Percentiles rank a stretch among this genome's conserved stretches.
These are phyloP conservation scores for Lactifluus subvellereus DNA, from an alignment of 768 basidiomycete genomes.

Conservation along the genomic window DNA sequence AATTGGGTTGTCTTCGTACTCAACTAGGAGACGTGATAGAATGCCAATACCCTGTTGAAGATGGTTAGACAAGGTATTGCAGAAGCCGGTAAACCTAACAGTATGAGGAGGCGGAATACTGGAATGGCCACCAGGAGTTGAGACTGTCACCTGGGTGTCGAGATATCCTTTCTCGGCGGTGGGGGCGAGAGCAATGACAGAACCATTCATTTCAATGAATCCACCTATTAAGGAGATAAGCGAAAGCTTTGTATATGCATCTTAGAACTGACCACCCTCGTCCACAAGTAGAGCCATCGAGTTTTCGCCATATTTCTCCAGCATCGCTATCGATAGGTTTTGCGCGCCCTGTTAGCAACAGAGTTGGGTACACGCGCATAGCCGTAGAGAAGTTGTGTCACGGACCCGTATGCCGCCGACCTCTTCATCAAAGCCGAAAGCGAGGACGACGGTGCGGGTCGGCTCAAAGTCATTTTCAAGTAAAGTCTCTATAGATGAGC, in stretches of 20 bases:
- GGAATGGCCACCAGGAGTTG: slow-evolving; percentile 76
- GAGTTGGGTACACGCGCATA: not conserved
- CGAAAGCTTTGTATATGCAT: not conserved
- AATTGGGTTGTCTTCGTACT: slow-evolving; percentile 19
- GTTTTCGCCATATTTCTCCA: slow-evolving; percentile 60
- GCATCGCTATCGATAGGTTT: slow-evolving; percentile 42
- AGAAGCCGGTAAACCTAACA: slow-evolving; percentile 32
- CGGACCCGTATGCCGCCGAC: slow-evolving; percentile 27
- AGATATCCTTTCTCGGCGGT: slow-evolving; percentile 72
- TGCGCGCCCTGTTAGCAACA: slow-evolving; percentile 45
- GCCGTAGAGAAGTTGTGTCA: not conserved
- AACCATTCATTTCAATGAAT: slow-evolving; percentile 45
- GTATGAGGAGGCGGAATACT: slow-evolving; percentile 81
- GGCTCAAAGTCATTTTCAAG: slow-evolving; percentile 37
- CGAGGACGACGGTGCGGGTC: slow-evolving; percentile 29
- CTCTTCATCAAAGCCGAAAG: slow-evolving; percentile 42
- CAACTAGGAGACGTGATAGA: slow-evolving; percentile 40
- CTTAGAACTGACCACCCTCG: slow-evolving; percentile 61
- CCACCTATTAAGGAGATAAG: slow-evolving; percentile 36
- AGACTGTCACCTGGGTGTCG: slow-evolving; percentile 58
- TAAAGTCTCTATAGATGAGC: slow-evolving; percentile 37
- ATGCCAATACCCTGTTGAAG: slow-evolving; percentile 58
- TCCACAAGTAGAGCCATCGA: slow-evolving; percentile 78
- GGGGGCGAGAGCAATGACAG: slow-evolving; percentile 53
- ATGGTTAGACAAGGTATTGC: not conserved